Base-by-base conservation (phyloP, 2,329 filamentous ascomycete species). In the Myriosclerotinia scirpicola region DNA sequence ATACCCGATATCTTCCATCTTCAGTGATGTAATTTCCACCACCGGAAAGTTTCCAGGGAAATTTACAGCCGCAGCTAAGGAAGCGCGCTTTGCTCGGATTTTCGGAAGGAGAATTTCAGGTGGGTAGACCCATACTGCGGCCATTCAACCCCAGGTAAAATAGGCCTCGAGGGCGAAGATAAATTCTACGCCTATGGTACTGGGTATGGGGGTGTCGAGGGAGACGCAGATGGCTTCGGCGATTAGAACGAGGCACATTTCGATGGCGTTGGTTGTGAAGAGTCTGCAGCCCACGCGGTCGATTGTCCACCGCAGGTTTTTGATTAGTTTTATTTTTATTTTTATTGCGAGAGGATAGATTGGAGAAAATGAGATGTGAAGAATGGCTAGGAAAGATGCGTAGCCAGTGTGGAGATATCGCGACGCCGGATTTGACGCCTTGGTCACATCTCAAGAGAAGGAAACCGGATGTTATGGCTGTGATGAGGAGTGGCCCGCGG, bases 391-490 rank as follows among this genome's bases (percentile, higher is more conserved):
- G 7, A 26, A 34, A 54, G 52, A 26, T 3, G 52, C 52, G 30
- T 54, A 54, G 60, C 44, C 53, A 67, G 54, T 52, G 54, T 20
- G 50, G 22, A 7, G 66, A 64, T 30, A 64, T 60, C 9, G 88
- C 87, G 71, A 84, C 83, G 71, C 84, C 83, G 68, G 90, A 92
- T 90, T 93, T 93, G 71, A 93, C 90, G 73, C 90, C 90, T 77
- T 93, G 90, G 76, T 93, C 90, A 81, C 93, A 93, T 70, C 90
- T 91, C 74, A 94, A 94, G 26, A 94, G 81, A 75, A 94, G 93
- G 38, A 94, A 91, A 64, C 91, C 91, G 59, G 87, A 85, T 73
- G 88, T 85, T 72, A 91, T 85, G 68, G 87, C 88, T 44, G 71
- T 68, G 26, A 64, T 59, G 5, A 74, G 72, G 26, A 26, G 15